Base-by-base conservation (phyloP, 2,329 filamentous ascomycete species). In the Hypoxylon sp. region DNA sequence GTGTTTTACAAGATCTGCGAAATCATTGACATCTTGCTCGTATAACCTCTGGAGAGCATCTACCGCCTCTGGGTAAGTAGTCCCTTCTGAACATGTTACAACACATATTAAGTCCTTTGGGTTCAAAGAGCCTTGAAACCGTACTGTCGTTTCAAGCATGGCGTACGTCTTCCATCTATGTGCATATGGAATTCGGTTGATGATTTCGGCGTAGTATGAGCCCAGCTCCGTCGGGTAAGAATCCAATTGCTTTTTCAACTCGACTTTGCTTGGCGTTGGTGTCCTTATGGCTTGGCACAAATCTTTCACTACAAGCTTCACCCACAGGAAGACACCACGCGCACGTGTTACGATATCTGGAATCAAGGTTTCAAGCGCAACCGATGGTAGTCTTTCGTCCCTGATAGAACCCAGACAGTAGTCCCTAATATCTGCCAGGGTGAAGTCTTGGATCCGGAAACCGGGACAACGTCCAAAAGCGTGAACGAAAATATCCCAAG, bases 291-390 rank as follows among this genome's bases (percentile, higher is more conserved):
- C 40, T 17, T 30, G 22, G 33, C 37, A 37, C n/a, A 70, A 37
- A 3, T 68, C 60, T 5, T 61, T 50, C 14, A 70, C 27, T 3
- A 70, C 61, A 14, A 70, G 58, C 30, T 61, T 68, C 20, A 70
- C 68, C 68, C 68, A 71, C 1, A 68, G 58, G 30, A 68, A 71
- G 2, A 71, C 68, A 13, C 68, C 68, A 13, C 56, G 40, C 1
- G 68, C 46, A 10, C 57, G 56, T 3, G 22, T 33, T 6, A 65
- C 55, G 10, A 71, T 61, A 10, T 49, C 42, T 11, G 68, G 61
- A 4, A 68, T 56, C 6, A 55, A 48, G 1, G 8, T n/a, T 20
- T 59, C 44, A 3, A 59, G 44, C 6, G 30, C 30, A 22, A 20
- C n/a, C 1, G 44, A 37, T 30, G 56, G 8, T 6, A 49, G 11